Base-by-base conservation (phyloP, 2,329 filamentous ascomycete genomes). In the Elsinoe perseae region DNA sequence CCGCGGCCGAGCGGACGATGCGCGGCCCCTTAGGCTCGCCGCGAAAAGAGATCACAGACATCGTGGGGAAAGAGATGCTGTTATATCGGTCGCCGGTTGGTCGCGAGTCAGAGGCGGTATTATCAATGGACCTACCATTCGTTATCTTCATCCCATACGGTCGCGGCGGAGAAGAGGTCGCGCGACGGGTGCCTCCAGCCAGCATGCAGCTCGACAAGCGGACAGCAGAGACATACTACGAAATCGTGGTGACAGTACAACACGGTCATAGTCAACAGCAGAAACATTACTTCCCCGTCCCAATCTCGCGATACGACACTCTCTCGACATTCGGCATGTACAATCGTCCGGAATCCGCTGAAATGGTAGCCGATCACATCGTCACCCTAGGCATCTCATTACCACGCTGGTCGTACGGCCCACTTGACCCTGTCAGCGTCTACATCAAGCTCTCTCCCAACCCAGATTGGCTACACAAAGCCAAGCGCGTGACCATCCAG, bases 241-340 rank as follows among this genome's bases (percentile, higher is more conserved):
- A 98, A 74, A 80, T 98, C 60, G 89, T 97, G 56, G 93, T 98
- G 53, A 95, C 87, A 53, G 86, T 98, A 20, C 92, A 97, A 68
- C 92, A 97, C 72, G 89, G 91, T 2, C 85, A 86, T 64, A 83
- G 83, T 64, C 83, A 88, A 60, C 89, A 96, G 73, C 89, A 88
- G 72, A 95, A 95, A 72, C 93, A 95, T 72, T 78, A 84, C 3
- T 96, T 96, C 64, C 89, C 93, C 1, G 87, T 97, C 36, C 92
- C 92, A 1, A 82, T 98, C 64, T 84, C 89, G 63, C 81, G 93
- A 68, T 98, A 97, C 75, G 93, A 98, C 71, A 98, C 92, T 1
- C 77, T 98, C 50, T 96, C 91, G 40, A 97, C 93, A 1, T 98
- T 98, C 74, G 93, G 93, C 72, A 97, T 97, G 93, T 98, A 97